phyloP scores from a whole-genome alignment of 257 asterid genomes.

The Lycium ferocissimum region DNA sequence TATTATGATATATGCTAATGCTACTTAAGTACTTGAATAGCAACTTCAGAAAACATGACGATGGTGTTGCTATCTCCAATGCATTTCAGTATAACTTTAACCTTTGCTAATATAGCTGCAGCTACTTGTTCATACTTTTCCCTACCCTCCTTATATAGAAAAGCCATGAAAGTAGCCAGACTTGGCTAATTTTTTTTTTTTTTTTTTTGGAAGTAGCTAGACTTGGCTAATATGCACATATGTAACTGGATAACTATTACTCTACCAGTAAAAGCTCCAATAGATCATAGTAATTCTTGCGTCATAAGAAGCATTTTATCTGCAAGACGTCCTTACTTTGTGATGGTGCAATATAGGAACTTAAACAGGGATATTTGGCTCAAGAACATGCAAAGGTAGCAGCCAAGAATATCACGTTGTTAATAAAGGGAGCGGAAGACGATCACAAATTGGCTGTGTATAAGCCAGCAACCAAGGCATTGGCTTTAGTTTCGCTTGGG shows the following conservation, averaged over 20 bases:
- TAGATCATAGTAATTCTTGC: background rate
- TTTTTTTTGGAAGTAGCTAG: background rate
- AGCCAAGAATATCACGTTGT: constrained; percentile 67
- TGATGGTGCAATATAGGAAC: constrained; percentile 53
- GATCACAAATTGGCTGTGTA: constrained; percentile 52
- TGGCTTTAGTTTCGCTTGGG: constrained; percentile 78
- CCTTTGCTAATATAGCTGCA: background rate
- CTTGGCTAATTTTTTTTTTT: background rate
- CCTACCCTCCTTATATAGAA: background rate
- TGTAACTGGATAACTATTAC: background rate
- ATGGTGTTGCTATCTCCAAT: background rate
- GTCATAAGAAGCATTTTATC: background rate
- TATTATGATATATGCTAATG: background rate
- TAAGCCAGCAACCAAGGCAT: constrained; percentile 54
- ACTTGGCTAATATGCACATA: background rate
- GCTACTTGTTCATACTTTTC: background rate
- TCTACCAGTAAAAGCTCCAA: background rate
- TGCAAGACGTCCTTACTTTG: background rate
- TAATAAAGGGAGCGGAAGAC: constrained; percentile 45
- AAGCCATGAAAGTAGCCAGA: background rate
- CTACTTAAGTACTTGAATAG: background rate
- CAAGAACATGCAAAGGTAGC: constrained; percentile 58
- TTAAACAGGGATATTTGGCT: constrained; percentile 80
- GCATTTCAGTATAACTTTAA: background rate
- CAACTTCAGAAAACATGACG: background rate